These are phyloP conservation scores for Leccinum subgranulosum DNA, from an alignment of 768 basidiomycete species.

Conservation along the genomic window DNA sequence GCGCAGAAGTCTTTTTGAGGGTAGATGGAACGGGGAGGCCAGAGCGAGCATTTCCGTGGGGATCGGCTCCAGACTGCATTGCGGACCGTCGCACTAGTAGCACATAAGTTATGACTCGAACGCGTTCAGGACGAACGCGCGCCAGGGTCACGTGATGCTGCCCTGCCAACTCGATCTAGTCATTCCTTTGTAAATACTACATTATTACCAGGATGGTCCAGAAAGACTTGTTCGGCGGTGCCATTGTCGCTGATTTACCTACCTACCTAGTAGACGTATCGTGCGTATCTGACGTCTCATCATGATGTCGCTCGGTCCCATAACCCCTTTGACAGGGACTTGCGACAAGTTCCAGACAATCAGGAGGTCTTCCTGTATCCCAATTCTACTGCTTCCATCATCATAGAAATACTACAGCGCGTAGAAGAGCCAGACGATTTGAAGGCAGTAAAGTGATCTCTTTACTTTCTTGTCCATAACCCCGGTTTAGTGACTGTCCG, in stretches of 20 bases:
- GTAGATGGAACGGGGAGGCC: slow-evolving; percentile 74
- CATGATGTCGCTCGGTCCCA: not conserved
- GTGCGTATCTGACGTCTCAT: slow-evolving; percentile 46
- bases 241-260: slow-evolving; percentile 64
- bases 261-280: slow-evolving; percentile 73
- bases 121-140: not conserved
- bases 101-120: not conserved
- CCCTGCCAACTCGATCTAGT: not conserved
- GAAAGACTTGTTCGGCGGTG: slow-evolving; percentile 75
- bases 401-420: slow-evolving; percentile 80
- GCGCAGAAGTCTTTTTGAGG: slow-evolving; percentile 58
- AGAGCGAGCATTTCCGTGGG: slow-evolving; percentile 52
- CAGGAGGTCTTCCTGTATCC: slow-evolving; percentile 90
- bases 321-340: slow-evolving; percentile 35
- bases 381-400: slow-evolving; percentile 65
- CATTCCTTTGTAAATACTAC: not conserved
- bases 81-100: slow-evolving; percentile 46
- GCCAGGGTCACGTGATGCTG: slow-evolving; percentile 20
- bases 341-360: slow-evolving; percentile 89
- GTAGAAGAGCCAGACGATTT: slow-evolving; percentile 54
- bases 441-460: slow-evolving; percentile 67
- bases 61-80: slow-evolving; percentile 52
- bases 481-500: slow-evolving; percentile 3
- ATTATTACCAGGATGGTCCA: slow-evolving; percentile 8
- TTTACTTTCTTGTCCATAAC: slow-evolving; percentile 1